Conservation (phyloP, 139 green algal species). For the Tetraselmis chui region DNA sequence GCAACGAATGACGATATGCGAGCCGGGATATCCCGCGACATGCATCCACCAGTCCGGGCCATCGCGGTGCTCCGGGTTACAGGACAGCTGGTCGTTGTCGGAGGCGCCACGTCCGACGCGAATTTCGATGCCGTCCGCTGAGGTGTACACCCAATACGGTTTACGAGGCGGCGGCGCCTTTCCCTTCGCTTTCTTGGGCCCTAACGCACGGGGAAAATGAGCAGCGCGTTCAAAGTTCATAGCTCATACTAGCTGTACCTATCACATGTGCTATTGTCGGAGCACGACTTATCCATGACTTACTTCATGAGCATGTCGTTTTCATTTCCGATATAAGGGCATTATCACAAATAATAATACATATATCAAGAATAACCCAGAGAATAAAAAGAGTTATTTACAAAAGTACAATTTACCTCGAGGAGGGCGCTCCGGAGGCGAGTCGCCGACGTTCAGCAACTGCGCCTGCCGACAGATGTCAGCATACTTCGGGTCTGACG, state of each 20-base stretch:
- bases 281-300: too few species aligned
- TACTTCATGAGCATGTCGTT: too few species aligned
- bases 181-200: conserved; percentile 13
- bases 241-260: too few species aligned
- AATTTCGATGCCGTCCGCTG: conserved; percentile 14
- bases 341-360: too few species aligned
- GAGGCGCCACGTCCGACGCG: conserved; percentile 16
- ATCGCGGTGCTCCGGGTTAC: conserved; percentile 9
- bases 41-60: conserved; percentile 23
- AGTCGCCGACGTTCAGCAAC: neutral
- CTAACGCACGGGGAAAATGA: too few species aligned
- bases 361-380: too few species aligned
- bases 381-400: neutral
- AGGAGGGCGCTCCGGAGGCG: neutral
- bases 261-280: too few species aligned
- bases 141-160: conserved; percentile 17
- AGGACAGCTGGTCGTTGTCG: conserved; percentile 20
- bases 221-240: too few species aligned
- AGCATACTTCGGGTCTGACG: neutral
- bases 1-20: conserved; percentile 19
- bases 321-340: too few species aligned
- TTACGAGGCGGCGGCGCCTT: conserved; percentile 3
- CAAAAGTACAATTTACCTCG: neutral
- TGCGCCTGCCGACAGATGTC: neutral
- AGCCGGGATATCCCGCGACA: conserved; percentile 17